Evolutionary conservation across 805 yeast genomes (phyloP).

Genomic region (Saccharomycopsis fodiens): DNA sequence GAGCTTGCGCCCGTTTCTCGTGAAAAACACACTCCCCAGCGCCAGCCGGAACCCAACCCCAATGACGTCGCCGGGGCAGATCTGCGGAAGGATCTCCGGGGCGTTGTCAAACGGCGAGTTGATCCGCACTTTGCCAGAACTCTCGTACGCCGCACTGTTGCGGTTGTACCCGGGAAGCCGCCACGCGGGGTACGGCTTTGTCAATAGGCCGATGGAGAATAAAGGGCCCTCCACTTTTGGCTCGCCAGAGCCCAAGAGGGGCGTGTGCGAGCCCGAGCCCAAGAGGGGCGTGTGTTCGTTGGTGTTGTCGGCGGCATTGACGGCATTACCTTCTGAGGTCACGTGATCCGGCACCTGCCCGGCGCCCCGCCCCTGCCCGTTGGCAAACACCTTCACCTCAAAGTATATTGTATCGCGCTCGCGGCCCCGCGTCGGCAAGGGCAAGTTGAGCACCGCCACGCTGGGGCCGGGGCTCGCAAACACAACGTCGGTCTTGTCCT

Average conservation of each 20-base stretch:
- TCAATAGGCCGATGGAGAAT: slow-evolving; percentile 58
- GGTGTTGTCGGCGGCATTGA: not conserved
- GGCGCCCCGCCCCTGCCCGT: slow-evolving; percentile 20
- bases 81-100: slow-evolving; percentile 32
- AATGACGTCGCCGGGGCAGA: slow-evolving; percentile 80
- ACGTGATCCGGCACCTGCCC: slow-evolving; percentile 24
- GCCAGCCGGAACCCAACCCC: slow-evolving; percentile 86
- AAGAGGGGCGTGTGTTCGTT: not conserved
- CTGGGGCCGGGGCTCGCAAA: slow-evolving; percentile 12
- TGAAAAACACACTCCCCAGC: slow-evolving; percentile 83
- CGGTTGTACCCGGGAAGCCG: slow-evolving; percentile 67
- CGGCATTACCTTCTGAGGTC: not conserved
- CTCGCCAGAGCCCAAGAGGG: not conserved
- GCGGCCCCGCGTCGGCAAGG: slow-evolving; percentile 17
- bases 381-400: slow-evolving; percentile 48
- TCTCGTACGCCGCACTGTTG: slow-evolving; percentile 66
- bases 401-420: slow-evolving; percentile 50
- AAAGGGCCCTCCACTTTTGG: slow-evolving; percentile 32
- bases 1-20: slow-evolving; percentile 87
- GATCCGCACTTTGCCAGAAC: slow-evolving; percentile 61
- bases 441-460: slow-evolving; percentile 15
- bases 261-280: not conserved
- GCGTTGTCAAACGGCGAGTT: slow-evolving; percentile 48
- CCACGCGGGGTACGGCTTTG: slow-evolving; percentile 70
- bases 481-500: slow-evolving; percentile 20